Evolutionary conservation across 2,329 filamentous ascomycete genomes (phyloP), one percentile per base, ranked within the genome.

Genomic region (Paecilomyces formosus): DNA sequence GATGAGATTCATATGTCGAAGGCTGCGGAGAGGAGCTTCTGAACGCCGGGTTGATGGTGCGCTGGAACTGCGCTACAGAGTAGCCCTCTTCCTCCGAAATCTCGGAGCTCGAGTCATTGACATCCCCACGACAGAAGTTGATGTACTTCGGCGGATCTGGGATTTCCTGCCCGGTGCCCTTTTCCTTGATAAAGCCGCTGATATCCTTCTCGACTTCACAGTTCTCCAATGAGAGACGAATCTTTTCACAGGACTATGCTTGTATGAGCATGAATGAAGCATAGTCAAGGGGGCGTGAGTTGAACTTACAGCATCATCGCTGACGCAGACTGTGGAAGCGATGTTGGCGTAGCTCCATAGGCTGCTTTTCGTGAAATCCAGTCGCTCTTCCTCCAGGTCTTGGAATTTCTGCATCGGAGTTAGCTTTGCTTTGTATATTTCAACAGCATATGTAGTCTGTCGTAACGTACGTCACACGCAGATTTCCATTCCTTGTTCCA

Each of bases 401-500:
- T 99, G 95, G 75, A 99, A 99, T 79, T 97, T 99, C 81, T 95
- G 59, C 49, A 26, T 53, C 54, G 15, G 18, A 21, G 39, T 45
- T 21, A 21, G 22, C 2, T 26, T 3, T 26, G 6, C 51, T 76
- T 61, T 73, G 68, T 52, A 53, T 5, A 9, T 3, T 11, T 13
- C 4, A 31, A 18, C 13, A 3, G 51, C 11, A 21, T 21, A 11
- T 22, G 6, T 24, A 33, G 24, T 18, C 45, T 54, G 30, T 9
- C 55, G 22, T 56, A n/a, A 71, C 79, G 58, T 68, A 83, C 81
- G 69, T 88, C 95, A 68, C 94, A 96, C 0, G 93, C 94, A 21
- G 90, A 86, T 76, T 97, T 99, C 94, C 94, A 99, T 73, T 99
- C 94, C 67, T 93, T 85, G 71, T 99, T 99, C 94, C 94, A 99